These are phyloP conservation scores for Endocalyx cinctus DNA, from an alignment of 2,329 filamentous ascomycete genomes.

Conservation along the genomic window DNA sequence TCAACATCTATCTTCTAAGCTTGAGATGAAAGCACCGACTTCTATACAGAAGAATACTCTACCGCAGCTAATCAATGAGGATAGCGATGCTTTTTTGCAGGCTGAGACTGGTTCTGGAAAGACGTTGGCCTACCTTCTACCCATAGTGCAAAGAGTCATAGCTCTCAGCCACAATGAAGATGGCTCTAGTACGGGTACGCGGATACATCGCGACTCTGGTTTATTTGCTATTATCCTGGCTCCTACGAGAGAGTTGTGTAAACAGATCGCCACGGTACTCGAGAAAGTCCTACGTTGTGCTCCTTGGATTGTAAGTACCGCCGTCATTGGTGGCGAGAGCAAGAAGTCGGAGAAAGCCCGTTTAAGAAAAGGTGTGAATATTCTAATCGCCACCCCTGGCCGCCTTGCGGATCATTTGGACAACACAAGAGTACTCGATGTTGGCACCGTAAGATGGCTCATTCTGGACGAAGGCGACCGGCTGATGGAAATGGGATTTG, in stretches of 20 bases:
- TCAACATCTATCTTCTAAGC: conserved; percentile 76
- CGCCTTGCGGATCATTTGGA: conserved; percentile 87
- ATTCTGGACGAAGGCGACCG: conserved; percentile 94
- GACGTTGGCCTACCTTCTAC: conserved; percentile 90
- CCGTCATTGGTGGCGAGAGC: conserved; percentile 66
- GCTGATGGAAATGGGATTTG: conserved; percentile 97
- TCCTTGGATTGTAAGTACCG: conserved; percentile 90
- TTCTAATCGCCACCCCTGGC: conserved; percentile 90
- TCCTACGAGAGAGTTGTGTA: conserved; percentile 88
- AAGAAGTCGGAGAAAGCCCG: conserved; percentile 86
- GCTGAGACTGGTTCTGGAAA: conserved; percentile 97
- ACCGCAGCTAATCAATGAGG: conserved; percentile 70
- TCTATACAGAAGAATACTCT: conserved; percentile 92
- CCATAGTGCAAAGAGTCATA: conserved; percentile 84
- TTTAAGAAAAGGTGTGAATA: conserved; percentile 89
- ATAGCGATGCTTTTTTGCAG: conserved; percentile 91
- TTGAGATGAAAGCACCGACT: conserved; percentile 85
- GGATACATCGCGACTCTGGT: conserved; percentile 78
- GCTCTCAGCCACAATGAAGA: conserved; percentile 59
- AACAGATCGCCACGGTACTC: conserved; percentile 85
- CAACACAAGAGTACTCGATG: conserved; percentile 83
- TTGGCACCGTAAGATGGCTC: conserved; percentile 87
- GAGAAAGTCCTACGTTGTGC: conserved; percentile 83
- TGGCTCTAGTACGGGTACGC: conserved; percentile 36
- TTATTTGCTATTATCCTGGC: conserved; percentile 92